phyloP scores from a whole-genome alignment of 352 stramenopile species.

The Elongisporangium undulatum region DNA sequence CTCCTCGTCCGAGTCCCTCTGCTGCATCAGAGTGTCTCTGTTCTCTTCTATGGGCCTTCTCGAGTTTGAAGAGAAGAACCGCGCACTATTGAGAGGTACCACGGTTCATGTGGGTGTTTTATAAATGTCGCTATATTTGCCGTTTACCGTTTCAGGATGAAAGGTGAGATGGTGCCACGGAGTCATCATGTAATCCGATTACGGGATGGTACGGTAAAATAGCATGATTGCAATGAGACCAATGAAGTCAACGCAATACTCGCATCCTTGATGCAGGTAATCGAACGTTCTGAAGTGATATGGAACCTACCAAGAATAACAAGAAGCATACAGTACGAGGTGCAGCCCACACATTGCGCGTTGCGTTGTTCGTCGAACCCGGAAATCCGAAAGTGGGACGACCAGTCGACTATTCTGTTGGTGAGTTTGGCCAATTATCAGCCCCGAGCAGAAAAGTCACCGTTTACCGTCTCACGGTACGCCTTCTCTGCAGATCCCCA shows the following conservation, averaged over 20 bases:
- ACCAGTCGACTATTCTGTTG: not conserved
- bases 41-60: not conserved
- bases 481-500: not conserved
- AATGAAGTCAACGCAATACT: too few relatives aligned
- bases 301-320: not conserved
- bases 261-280: not conserved
- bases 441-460: not conserved
- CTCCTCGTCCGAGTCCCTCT: constrained; percentile 35
- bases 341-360: too few relatives aligned
- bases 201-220: not conserved
- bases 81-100: not conserved
- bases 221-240: not conserved
- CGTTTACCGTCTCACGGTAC: not conserved
- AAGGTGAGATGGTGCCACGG: not conserved
- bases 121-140: not conserved
- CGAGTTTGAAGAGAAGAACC: not conserved
- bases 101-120: too few relatives aligned
- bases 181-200: too few relatives aligned
- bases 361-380: not conserved
- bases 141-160: not conserved
- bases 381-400: not conserved
- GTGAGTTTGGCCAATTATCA: not conserved
- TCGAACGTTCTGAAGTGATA: not conserved
- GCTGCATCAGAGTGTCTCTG: constrained; percentile 1
- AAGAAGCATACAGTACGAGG: not conserved